These are phyloP conservation scores for Kurtzmaniella fragi DNA, from an alignment of 805 yeast species.

Conservation along the genomic window DNA sequence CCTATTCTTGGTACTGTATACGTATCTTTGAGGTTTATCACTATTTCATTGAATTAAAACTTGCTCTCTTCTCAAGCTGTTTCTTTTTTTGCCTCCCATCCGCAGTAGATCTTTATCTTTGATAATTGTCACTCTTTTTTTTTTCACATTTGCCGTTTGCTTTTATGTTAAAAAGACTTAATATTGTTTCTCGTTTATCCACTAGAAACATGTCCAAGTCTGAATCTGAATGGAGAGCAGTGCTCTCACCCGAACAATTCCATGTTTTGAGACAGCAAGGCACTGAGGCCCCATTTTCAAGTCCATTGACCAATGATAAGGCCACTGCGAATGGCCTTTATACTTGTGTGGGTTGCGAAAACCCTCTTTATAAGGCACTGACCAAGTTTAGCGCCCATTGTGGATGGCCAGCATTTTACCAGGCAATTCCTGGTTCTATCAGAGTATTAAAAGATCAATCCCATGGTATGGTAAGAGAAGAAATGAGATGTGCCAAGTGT, in stretches of 20 bases:
- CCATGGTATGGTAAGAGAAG: slow-evolving; percentile 79
- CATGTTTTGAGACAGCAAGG: slow-evolving; percentile 69
- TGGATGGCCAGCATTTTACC: slow-evolving; percentile 98
- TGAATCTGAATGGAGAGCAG: slow-evolving; percentile 75
- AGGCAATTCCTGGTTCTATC: slow-evolving; percentile 80
- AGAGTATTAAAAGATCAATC: slow-evolving; percentile 53
- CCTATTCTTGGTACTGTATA: no score
- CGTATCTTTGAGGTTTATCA: no score
- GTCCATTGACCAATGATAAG: slow-evolving; percentile 53
- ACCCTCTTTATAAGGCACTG: slow-evolving; percentile 71
- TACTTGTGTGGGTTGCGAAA: slow-evolving; percentile 79
- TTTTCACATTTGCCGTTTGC: background rate
- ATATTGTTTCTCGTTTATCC: background rate
- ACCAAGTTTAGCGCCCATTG: slow-evolving; percentile 89
- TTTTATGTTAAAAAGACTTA: background rate
- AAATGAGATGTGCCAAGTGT: slow-evolving; percentile 82
- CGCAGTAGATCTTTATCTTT: no score
- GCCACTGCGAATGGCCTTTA: slow-evolving; percentile 58
- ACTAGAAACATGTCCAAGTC: slow-evolving; percentile 21
- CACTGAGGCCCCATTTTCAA: slow-evolving; percentile 65
- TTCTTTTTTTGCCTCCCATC: no score
- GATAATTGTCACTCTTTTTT: background rate
- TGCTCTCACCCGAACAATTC: slow-evolving; percentile 71
- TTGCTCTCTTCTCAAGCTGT: no score
- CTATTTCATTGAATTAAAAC: no score